A percentile compares a stretch with the other conserved stretches of the same genome.
Conservation (phyloP, 2,329 filamentous ascomycete genomes). For the Fusarium sp. region DNA sequence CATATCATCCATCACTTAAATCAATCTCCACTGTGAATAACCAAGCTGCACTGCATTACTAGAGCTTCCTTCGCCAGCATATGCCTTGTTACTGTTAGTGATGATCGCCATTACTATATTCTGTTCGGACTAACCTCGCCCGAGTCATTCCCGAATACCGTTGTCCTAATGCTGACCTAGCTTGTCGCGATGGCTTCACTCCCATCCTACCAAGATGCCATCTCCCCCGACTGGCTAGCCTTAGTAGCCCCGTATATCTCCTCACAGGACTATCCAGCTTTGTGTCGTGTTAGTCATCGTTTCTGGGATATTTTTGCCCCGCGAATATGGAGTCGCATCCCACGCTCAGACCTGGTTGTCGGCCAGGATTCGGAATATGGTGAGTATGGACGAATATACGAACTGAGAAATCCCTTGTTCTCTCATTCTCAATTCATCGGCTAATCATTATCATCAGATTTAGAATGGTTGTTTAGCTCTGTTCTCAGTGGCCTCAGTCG, state of each 20-base stretch:
- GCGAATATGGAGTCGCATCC: conserved; percentile 63
- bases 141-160: background rate
- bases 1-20: background rate
- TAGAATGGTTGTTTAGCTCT: conserved; percentile 62
- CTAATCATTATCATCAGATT: conserved; percentile 51
- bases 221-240: conserved; percentile 60
- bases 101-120: too few species aligned
- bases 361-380: conserved; percentile 59
- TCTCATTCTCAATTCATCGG: background rate
- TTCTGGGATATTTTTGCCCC: conserved; percentile 64
- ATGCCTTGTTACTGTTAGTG: too few species aligned
- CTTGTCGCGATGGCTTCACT: conserved; percentile 47
- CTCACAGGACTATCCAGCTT: conserved; percentile 54
- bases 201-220: conserved; percentile 66
- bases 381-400: conserved; percentile 46
- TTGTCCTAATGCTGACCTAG: background rate
- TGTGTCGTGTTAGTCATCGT: conserved; percentile 61
- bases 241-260: conserved; percentile 59
- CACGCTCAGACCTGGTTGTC: conserved; percentile 52
- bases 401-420: background rate
- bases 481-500: conserved; percentile 52
- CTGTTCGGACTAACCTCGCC: background rate
- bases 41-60: background rate
- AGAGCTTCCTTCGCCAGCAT: background rate
- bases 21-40: conserved; percentile 5